These are phyloP conservation scores for Eucalyptus virginea DNA, from an alignment of 345 rosid genomes.

Conservation along the genomic window DNA sequence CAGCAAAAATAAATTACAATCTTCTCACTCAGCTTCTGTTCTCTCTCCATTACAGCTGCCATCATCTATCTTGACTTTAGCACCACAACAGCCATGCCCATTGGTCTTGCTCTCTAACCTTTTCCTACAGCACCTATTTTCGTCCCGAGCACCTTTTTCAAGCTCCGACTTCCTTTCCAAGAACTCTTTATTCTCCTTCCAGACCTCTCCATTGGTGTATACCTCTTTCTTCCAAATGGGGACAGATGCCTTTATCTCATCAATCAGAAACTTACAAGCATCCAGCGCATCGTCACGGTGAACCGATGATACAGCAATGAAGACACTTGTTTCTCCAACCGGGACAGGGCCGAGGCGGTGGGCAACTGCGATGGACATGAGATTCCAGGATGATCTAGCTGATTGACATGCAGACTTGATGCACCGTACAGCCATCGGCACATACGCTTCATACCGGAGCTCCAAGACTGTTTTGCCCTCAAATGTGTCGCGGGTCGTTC, in stretches of 20 bases:
- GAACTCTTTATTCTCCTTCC: constrained; percentile 95
- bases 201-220: constrained; percentile 73
- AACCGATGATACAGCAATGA: constrained; percentile 73
- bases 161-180: constrained; percentile 45
- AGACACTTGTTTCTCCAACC: constrained; percentile 82
- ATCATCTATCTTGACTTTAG: constrained; percentile 37
- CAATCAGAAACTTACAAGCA: constrained; percentile 75
- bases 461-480: constrained; percentile 73
- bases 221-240: constrained; percentile 97
- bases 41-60: background rate
- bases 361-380: constrained; percentile 57
- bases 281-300: constrained; percentile 80
- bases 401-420: constrained; percentile 44
- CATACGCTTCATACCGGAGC: constrained; percentile 80
- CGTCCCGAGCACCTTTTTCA: constrained; percentile 8
- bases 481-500: constrained; percentile 69
- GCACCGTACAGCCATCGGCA: constrained; percentile 70
- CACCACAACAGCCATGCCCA: constrained; percentile 41
- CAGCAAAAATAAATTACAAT: background rate
- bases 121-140: constrained; percentile 3
- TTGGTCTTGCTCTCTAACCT: constrained; percentile 10
- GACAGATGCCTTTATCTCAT: constrained; percentile 78
- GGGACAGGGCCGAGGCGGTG: constrained; percentile 81
- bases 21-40: background rate
- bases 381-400: constrained; percentile 66